Evolutionary conservation across 2,329 filamentous ascomycete species (phyloP), one percentile per base, ranked within the genome.

Genomic region (Aspergillus sp.): DNA sequence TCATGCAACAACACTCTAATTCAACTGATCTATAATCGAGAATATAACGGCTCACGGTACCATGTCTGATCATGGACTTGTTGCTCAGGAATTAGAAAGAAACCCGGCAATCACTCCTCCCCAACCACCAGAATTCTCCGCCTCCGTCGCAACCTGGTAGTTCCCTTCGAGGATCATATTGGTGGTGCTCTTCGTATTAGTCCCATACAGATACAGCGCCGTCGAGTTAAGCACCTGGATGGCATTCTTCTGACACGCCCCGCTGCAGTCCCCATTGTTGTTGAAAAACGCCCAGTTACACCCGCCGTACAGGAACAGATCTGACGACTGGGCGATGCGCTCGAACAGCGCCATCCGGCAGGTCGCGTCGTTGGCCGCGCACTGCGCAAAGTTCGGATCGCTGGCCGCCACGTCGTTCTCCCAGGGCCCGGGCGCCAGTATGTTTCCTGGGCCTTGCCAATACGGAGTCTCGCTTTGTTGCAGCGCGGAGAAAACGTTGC

Each of bases 281-380:
- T 71, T 71, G 57, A 74, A 75, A 54, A 76, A 76, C 4, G 63
- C 63, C 72, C 72, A 76, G 52, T 69, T 66, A 16, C 69, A 69
- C 1, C 64, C 65, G 5, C 71, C 71, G 48, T 74, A 76, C n/a
- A 75, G 49, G 45, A 69, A 67, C 1, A 76, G 47, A 16, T 70
- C 60, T 0, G 64, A 67, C 1, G 66, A 66, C 3, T 56, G 53
- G 5, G 59, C 58, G 50, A 71, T 65, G 2, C 55, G 56, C 41
- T 68, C 66, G 23, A 67, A 69, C 10, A 63, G 58, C 3, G 64
- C 66, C 67, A 73, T 75, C 21, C 69, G 66, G 45, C 72, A 75
- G n/a, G 62, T 60, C 13, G 58, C 55, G 45, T 71, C 68, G 14
- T 58, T 55, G 2, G 57, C 47, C 6, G 55, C 65, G 47, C 66